These are phyloP conservation scores for Calonectria fujianensis DNA, from an alignment of 2,329 filamentous ascomycete genomes.

Conservation along the genomic window DNA sequence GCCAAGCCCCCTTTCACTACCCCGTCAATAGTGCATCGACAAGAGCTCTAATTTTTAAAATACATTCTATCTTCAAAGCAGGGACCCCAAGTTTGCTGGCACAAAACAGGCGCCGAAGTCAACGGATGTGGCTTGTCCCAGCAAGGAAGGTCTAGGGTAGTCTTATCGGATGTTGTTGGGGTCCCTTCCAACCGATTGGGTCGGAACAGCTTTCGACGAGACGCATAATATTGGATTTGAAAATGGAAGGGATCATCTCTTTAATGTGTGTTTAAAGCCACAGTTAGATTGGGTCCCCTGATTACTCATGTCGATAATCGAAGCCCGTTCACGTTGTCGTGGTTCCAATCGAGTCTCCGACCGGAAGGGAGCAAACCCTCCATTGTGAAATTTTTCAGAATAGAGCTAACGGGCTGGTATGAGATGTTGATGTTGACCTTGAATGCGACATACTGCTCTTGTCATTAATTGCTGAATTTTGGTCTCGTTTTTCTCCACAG, in stretches of 20 bases:
- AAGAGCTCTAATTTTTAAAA: too few species aligned
- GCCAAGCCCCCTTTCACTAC: too few species aligned
- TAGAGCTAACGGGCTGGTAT: neutral
- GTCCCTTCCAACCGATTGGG: neutral
- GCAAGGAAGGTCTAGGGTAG: neutral
- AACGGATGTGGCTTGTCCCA: too few species aligned
- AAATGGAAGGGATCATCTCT: neutral
- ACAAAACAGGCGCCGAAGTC: too few species aligned
- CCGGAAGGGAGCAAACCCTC: neutral
- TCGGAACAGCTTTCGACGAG: neutral
- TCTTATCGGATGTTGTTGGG: neutral
- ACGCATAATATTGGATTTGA: neutral
- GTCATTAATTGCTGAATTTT: neutral
- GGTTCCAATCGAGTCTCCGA: accelerated
- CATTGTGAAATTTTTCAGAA: neutral
- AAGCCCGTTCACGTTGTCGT: neutral
- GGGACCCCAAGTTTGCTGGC: too few species aligned
- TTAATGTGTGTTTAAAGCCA: neutral
- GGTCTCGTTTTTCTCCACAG: neutral
- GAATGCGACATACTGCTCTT: neutral
- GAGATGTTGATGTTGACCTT: neutral
- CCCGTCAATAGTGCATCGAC: too few species aligned
- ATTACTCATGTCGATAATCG: neutral
- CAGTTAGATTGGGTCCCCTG: neutral
- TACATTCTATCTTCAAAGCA: too few species aligned